A percentile compares a stretch with the other conserved stretches of the same genome.
phyloP scores from a whole-genome alignment of 106 monocot genomes.

The Allium fistulosum region DNA sequence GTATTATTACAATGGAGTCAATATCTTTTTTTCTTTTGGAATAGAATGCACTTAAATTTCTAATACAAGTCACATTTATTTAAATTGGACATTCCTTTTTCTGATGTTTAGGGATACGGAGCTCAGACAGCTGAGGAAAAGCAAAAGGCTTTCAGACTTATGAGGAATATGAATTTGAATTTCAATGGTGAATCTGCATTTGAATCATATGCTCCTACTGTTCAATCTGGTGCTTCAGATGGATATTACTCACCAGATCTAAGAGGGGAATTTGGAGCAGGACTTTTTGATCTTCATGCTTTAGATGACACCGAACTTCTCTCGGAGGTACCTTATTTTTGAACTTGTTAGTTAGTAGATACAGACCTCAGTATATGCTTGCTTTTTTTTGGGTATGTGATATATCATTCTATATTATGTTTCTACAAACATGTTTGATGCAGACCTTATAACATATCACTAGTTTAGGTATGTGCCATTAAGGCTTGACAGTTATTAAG shows the following conservation, averaged over 20 bases:
- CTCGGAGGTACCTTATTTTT: slow-evolving; percentile 43
- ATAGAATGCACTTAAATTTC: too few species aligned
- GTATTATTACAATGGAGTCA: not conserved
- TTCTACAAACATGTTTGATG: not conserved
- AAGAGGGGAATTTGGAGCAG: slow-evolving; percentile 75
- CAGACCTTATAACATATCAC: not conserved
- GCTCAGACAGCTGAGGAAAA: slow-evolving; percentile 72
- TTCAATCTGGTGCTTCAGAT: slow-evolving; percentile 31
- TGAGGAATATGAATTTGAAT: slow-evolving; percentile 82
- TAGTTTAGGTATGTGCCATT: not conserved
- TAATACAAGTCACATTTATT: not conserved
- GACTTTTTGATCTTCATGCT: slow-evolving; percentile 83
- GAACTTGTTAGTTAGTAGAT: not conserved
- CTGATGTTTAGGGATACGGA: slow-evolving; percentile 54
- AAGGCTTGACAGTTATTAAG: not conserved
- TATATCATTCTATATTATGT: not conserved
- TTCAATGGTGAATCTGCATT: slow-evolving; percentile 59
- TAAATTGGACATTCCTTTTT: not conserved
- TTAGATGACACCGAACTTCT: slow-evolving; percentile 80
- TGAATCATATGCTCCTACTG: slow-evolving; percentile 47
- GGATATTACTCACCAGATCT: slow-evolving; percentile 60
- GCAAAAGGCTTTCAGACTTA: slow-evolving; percentile 56
- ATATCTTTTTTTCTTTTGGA: too few species aligned
- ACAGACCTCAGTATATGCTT: too few species aligned
- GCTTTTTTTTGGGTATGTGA: not conserved